A percentile compares a stretch with the other conserved stretches of the same genome.
Evolutionary conservation across 257 asterid genomes (phyloP).

Genomic region (Jaltomata sinuosa): DNA sequence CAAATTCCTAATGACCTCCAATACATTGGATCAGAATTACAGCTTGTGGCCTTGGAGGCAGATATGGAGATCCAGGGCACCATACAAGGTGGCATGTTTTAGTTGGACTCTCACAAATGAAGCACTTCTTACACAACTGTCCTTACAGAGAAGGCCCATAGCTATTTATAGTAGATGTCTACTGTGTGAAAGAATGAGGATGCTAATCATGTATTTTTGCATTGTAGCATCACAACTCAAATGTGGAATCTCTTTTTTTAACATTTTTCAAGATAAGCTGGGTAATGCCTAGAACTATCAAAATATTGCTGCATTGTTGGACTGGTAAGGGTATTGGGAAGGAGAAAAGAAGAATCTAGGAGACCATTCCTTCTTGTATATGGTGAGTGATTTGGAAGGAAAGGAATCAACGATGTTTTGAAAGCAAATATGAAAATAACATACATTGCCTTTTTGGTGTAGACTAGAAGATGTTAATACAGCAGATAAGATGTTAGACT

Average conservation of each 20-base stretch:
- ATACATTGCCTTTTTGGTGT: neutral
- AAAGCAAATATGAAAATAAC: neutral
- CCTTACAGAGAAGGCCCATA: neutral
- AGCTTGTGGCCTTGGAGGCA: neutral
- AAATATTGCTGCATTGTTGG: neutral
- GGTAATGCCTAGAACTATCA: neutral
- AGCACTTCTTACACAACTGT: neutral
- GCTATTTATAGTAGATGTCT: neutral
- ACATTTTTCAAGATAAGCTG: neutral
- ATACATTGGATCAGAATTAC: neutral
- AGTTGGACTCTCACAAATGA: neutral
- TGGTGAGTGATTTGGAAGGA: neutral
- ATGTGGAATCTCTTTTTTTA: neutral
- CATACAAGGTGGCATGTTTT: neutral
- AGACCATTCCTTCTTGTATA: neutral
- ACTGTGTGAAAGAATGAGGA: neutral
- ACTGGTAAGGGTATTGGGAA: neutral
- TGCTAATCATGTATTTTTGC: neutral
- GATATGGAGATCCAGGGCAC: neutral
- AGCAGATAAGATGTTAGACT: neutral
- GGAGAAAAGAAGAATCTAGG: neutral
- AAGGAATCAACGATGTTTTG: neutral
- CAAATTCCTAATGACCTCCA: neutral
- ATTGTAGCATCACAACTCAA: neutral
- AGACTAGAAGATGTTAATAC: neutral